Conservation (phyloP, 208 protist species). For the Polymyxa betae region DNA sequence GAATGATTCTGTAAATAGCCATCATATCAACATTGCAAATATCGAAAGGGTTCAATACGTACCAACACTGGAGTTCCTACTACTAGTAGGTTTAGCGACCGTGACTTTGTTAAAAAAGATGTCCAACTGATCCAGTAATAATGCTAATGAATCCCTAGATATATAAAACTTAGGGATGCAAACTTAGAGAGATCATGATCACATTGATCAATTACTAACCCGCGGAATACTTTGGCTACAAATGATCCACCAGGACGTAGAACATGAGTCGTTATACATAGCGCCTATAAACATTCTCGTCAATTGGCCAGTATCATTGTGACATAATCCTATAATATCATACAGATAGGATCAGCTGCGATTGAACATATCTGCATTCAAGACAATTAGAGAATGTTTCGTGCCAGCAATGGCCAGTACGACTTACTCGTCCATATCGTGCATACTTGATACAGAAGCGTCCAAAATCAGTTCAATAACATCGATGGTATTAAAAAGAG, state of each 20-base stretch:
- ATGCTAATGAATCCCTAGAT: conserved; percentile 68
- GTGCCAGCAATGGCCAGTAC: conserved; percentile 65
- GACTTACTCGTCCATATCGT: conserved; percentile 95
- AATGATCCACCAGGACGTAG: conserved; percentile 79
- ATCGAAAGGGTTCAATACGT: not conserved
- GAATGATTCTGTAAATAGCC: conserved; percentile 82
- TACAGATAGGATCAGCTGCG: conserved; percentile 91
- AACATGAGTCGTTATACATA: conserved; percentile 95
- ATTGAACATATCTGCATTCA: conserved; percentile 78
- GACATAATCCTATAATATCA: too few species aligned
- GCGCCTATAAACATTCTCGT: conserved; percentile 77
- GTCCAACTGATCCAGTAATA: conserved; percentile 87
- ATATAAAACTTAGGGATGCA: not conserved
- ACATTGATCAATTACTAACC: conserved; percentile 78
- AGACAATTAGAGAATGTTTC: too few species aligned
- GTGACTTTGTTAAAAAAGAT: conserved; percentile 92
- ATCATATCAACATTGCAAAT: not conserved
- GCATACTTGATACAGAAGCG: conserved; percentile 95
- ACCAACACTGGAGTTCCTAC: conserved; percentile 87
- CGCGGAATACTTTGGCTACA: conserved; percentile 97
- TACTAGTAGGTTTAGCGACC: conserved; percentile 90
- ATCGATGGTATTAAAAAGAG: not conserved
- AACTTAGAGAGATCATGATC: conserved; percentile 56
- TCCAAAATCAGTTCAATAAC: not conserved
- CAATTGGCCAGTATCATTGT: too few species aligned